Conservation (phyloP, 305 asterid species). For the Plantago lanceolata region DNA sequence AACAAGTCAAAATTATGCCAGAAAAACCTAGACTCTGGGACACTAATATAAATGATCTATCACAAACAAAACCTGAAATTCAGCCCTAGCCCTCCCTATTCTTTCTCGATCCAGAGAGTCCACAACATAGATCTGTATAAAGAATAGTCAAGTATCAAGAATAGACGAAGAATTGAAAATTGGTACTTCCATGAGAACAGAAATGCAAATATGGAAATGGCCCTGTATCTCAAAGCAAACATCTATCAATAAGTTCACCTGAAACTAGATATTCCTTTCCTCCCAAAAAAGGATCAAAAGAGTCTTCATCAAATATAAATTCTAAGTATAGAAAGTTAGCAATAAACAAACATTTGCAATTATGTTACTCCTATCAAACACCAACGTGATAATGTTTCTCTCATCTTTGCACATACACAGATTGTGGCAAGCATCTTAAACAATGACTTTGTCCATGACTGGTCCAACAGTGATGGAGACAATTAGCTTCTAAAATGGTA, state of each 20-base stretch:
- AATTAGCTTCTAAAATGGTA: too few species aligned
- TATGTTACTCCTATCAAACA: slow-evolving; percentile 2
- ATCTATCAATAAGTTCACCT: slow-evolving; percentile 8
- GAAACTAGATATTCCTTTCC: slow-evolving; percentile 8
- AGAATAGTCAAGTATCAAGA: slow-evolving; percentile 21
- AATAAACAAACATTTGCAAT: slow-evolving; percentile 7
- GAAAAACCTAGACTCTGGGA: slow-evolving; percentile 20
- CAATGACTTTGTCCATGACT: not conserved
- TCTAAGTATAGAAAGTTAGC: slow-evolving; percentile 4
- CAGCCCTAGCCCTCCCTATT: slow-evolving; percentile 77
- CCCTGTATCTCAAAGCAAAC: slow-evolving; percentile 12
- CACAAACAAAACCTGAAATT: slow-evolving; percentile 69
- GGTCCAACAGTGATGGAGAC: not conserved
- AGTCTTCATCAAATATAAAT: slow-evolving; percentile 14
- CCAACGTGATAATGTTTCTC: slow-evolving; percentile 1
- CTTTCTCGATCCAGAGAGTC: slow-evolving; percentile 96
- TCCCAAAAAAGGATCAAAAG: not conserved
- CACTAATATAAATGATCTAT: slow-evolving; percentile 21
- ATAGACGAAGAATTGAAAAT: slow-evolving; percentile 3
- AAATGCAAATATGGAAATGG: slow-evolving; percentile 18
- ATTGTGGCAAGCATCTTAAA: slow-evolving; percentile 16
- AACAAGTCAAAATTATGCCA: slow-evolving; percentile 24
- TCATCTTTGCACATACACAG: slow-evolving; percentile 5
- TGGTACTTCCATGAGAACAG: slow-evolving; percentile 19
- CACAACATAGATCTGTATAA: slow-evolving; percentile 82